A percentile compares a stretch with the other conserved stretches of the same genome.
These are phyloP conservation scores for Ceratonia siliqua DNA, from an alignment of 306 rosid genomes.

Conservation along the genomic window DNA sequence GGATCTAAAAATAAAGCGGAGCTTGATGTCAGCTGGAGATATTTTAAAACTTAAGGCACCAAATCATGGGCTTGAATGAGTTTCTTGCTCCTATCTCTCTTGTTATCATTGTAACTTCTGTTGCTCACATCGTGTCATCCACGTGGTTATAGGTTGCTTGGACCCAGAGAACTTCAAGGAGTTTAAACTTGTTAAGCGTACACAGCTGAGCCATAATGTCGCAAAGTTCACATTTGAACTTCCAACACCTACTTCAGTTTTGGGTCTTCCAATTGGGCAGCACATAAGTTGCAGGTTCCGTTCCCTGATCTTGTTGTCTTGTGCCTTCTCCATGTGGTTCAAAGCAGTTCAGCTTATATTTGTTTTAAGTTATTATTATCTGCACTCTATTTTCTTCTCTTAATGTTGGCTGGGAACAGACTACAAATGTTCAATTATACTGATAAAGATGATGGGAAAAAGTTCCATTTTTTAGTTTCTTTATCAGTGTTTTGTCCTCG, in stretches of 20 bases:
- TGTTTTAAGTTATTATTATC: constrained; percentile 12
- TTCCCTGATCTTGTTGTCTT: constrained; percentile 20
- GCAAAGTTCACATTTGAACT: constrained; percentile 88
- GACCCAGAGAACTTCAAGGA: constrained; percentile 75
- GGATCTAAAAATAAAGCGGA: constrained; percentile 6
- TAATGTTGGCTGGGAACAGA: background rate
- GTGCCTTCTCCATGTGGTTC: constrained; percentile 2
- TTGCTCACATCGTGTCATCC: constrained; percentile 17
- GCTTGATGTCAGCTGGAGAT: constrained; percentile 10
- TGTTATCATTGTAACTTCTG: constrained; percentile 11
- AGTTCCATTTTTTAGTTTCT: background rate
- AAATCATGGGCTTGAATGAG: background rate
- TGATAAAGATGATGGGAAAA: background rate
- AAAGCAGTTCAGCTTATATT: background rate
- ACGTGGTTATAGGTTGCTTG: constrained; percentile 55
- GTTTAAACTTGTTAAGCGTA: constrained; percentile 79
- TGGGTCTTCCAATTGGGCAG: constrained; percentile 99
- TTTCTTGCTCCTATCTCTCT: background rate
- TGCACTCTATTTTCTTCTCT: background rate
- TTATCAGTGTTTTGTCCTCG: constrained; percentile 4
- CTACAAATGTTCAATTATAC: background rate
- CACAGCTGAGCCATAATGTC: constrained; percentile 91
- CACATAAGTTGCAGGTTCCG: constrained; percentile 96
- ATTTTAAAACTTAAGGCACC: constrained; percentile 3
- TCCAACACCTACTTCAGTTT: constrained; percentile 73